Evolutionary conservation across 2,329 filamentous ascomycete species (phyloP).

Genomic region (Macrophomina pseudophaseolina): DNA sequence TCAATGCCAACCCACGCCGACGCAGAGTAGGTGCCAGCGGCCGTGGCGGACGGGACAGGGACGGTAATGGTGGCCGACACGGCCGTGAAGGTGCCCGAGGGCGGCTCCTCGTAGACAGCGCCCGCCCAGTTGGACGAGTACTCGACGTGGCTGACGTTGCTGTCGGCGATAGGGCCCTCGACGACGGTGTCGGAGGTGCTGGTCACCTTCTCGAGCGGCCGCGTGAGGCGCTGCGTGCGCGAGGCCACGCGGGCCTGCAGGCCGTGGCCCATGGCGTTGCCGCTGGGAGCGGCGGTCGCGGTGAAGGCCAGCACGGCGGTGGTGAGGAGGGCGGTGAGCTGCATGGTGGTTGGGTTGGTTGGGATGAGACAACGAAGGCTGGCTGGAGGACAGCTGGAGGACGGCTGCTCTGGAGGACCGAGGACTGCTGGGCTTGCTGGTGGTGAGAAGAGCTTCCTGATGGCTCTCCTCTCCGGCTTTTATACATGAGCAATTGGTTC

Average conservation of each 20-base stretch:
- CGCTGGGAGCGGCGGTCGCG: constrained; percentile 53
- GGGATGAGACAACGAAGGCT: no score
- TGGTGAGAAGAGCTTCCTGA: not conserved
- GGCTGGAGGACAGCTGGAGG: not conserved
- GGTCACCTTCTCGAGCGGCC: not conserved
- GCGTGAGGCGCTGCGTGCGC: constrained; percentile 29
- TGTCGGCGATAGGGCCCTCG: constrained; percentile 45
- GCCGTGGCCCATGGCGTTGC: constrained; percentile 32
- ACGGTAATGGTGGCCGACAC: constrained; percentile 61
- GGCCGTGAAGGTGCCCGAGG: constrained; percentile 54
- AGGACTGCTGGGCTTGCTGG: constrained; percentile 1
- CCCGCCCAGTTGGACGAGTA: constrained; percentile 61
- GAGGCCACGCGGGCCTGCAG: constrained; percentile 45
- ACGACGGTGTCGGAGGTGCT: constrained; percentile 66
- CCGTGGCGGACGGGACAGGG: constrained; percentile 54
- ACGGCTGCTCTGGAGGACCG: no score
- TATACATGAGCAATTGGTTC: not conserved
- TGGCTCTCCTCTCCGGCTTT: not conserved
- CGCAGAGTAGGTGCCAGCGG: constrained; percentile 51
- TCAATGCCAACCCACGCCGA: constrained; percentile 68
- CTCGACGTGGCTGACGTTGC: constrained; percentile 57
- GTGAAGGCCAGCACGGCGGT: constrained; percentile 49
- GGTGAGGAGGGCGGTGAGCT: constrained; percentile 45
- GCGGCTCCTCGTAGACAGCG: constrained; percentile 53
- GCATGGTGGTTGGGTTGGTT: constrained; percentile 2